These are phyloP conservation scores for Penicillium sp. DNA, from an alignment of 2,329 filamentous ascomycete genomes.

Conservation along the genomic window DNA sequence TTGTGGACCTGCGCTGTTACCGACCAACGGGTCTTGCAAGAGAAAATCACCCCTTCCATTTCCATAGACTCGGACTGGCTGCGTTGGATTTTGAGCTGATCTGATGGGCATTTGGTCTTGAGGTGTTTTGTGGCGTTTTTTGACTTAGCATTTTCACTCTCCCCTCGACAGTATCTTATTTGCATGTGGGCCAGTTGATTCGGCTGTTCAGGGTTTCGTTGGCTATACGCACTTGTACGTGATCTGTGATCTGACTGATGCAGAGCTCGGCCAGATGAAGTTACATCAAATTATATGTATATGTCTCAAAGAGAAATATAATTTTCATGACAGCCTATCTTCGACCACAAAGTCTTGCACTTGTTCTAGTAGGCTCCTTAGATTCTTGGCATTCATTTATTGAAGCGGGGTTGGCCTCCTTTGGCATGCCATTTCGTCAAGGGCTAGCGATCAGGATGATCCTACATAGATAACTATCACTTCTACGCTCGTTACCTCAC, in stretches of 20 bases:
- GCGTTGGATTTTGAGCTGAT: slow-evolving; percentile 25
- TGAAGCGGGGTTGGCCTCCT: too few relatives aligned
- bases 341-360: not conserved
- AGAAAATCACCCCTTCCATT: slow-evolving; percentile 14
- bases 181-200: slow-evolving; percentile 22
- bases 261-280: not conserved
- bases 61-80: slow-evolving; percentile 27
- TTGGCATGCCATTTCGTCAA: too few relatives aligned
- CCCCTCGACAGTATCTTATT: slow-evolving; percentile 33
- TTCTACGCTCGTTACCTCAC: too few relatives aligned
- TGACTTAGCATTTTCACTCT: slow-evolving; percentile 35
- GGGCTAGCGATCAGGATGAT: too few relatives aligned
- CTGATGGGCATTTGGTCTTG: slow-evolving; percentile 29
- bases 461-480: too few relatives aligned
- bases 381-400: too few relatives aligned
- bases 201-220: slow-evolving; percentile 16
- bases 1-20: slow-evolving; percentile 9
- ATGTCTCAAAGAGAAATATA: slow-evolving; percentile 22
- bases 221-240: slow-evolving; percentile 7
- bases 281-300: slow-evolving; percentile 21
- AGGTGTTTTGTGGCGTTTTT: slow-evolving; percentile 32
- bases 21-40: slow-evolving; percentile 2
- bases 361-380: not conserved
- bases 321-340: slow-evolving; percentile 2
- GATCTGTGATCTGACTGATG: not conserved